Evolutionary conservation across 495 filamentous ascomycete genomes (phyloP).

Genomic region (Hypoxylon crocopeplum): DNA sequence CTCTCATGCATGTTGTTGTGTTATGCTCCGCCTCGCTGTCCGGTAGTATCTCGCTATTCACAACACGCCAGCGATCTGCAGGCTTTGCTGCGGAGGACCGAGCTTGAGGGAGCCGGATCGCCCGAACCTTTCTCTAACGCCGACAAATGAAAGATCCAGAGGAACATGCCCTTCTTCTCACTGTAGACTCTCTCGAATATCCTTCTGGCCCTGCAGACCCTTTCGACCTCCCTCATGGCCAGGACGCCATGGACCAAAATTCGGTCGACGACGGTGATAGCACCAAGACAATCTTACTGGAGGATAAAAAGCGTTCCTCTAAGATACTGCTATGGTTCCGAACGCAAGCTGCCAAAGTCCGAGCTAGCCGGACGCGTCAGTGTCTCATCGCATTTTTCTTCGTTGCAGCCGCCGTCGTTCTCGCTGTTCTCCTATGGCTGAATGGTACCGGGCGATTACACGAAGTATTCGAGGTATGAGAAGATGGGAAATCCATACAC

Average conservation of each 20-base stretch:
- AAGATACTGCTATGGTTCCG: slow-evolving; percentile 17
- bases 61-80: slow-evolving; percentile 5
- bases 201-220: neutral
- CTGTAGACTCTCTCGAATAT: slow-evolving; percentile 5
- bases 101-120: slow-evolving; percentile 6
- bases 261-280: slow-evolving; percentile 18
- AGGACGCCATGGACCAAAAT: slow-evolving; percentile 22
- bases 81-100: slow-evolving; percentile 1
- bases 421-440: slow-evolving; percentile 22
- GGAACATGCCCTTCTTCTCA: slow-evolving; percentile 28
- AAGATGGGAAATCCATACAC: neutral
- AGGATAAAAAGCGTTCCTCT: slow-evolving; percentile 6
- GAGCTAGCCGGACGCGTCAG: slow-evolving; percentile 31
- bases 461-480: slow-evolving; percentile 26
- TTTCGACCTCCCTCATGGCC: slow-evolving; percentile 12
- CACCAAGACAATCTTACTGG: slow-evolving; percentile 7
- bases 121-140: slow-evolving; percentile 2
- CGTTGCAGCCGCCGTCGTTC: slow-evolving; percentile 9
- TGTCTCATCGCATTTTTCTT: slow-evolving; percentile 25
- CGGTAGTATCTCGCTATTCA: slow-evolving; percentile 11
- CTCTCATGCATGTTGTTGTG: too few species aligned
- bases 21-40: slow-evolving; percentile 25
- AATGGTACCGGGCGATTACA: slow-evolving; percentile 11
- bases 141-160: slow-evolving; percentile 23
- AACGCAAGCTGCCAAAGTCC: slow-evolving; percentile 12